These are phyloP conservation scores for Phtheirospermum japonicum DNA, from an alignment of 257 asterid genomes.

Conservation along the genomic window DNA sequence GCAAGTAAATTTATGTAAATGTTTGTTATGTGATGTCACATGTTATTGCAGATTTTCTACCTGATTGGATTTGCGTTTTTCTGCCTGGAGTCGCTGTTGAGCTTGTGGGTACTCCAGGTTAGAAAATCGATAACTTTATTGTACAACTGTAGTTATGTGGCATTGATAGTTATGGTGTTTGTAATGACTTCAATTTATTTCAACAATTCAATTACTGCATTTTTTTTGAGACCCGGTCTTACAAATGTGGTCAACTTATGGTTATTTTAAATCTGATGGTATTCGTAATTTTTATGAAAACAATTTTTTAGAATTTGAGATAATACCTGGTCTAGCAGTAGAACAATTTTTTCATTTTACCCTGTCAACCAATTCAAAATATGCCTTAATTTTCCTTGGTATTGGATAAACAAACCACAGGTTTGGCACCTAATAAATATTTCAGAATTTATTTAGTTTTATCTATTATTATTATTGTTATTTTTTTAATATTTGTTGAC, in stretches of 20 bases:
- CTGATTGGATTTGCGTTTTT: conserved; percentile 2
- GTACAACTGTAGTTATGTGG: not conserved
- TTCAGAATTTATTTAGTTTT: not conserved
- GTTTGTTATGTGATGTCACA: not conserved
- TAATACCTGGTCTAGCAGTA: too few species aligned
- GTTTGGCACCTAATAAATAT: too few species aligned
- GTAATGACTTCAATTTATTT: not conserved
- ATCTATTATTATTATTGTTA: not conserved
- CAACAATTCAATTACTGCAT: not conserved
- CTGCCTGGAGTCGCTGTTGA: not conserved
- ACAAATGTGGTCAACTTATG: too few species aligned
- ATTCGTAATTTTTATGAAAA: too few species aligned
- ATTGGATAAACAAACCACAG: too few species aligned
- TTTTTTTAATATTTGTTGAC: not conserved
- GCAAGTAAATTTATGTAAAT: not conserved
- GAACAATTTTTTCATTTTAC: too few species aligned
- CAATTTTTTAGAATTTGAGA: too few species aligned
- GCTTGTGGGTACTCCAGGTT: conserved; percentile 14
- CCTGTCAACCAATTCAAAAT: too few species aligned
- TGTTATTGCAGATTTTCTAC: conserved; percentile 1
- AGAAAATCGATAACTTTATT: not conserved
- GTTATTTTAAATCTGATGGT: too few species aligned
- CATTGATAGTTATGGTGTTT: not conserved
- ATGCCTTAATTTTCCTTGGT: too few species aligned
- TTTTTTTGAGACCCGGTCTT: too few species aligned